A percentile compares a stretch with the other conserved stretches of the same genome.
Conservation (phyloP, 208 protist species). For the Vickermania spadyakhi region DNA sequence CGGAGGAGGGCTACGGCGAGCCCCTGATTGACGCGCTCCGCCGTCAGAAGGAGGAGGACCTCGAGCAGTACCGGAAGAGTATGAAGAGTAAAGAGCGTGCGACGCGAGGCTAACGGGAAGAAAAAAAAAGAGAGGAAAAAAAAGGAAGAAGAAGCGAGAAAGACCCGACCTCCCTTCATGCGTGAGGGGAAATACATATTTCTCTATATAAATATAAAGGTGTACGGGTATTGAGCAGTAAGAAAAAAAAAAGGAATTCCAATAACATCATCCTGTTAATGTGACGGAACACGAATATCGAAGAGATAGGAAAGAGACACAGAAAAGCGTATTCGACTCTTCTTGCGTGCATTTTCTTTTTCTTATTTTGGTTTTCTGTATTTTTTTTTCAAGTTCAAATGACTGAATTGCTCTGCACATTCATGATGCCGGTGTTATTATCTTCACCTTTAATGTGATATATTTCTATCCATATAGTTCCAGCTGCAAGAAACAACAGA, state of each 20-base stretch:
- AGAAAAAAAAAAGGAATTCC: neutral
- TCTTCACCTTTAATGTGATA: no score
- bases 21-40: constrained; percentile 69
- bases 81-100: constrained; percentile 10
- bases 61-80: constrained; percentile 69
- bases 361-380: no score
- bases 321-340: no score
- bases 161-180: neutral
- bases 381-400: no score
- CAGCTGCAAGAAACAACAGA: no score
- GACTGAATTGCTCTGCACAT: no score
- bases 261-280: neutral
- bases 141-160: neutral
- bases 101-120: neutral
- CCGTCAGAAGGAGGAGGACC: constrained; percentile 84
- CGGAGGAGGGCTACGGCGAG: constrained; percentile 64
- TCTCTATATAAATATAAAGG: neutral
- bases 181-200: neutral
- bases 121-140: neutral
- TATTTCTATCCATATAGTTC: no score
- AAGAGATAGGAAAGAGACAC: no score
- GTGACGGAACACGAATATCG: neutral
- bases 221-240: neutral
- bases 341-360: no score
- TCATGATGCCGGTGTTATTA: no score